Conservation (phyloP, 1,139 yeast genomes). For the Yamadazyma friedrichii region DNA sequence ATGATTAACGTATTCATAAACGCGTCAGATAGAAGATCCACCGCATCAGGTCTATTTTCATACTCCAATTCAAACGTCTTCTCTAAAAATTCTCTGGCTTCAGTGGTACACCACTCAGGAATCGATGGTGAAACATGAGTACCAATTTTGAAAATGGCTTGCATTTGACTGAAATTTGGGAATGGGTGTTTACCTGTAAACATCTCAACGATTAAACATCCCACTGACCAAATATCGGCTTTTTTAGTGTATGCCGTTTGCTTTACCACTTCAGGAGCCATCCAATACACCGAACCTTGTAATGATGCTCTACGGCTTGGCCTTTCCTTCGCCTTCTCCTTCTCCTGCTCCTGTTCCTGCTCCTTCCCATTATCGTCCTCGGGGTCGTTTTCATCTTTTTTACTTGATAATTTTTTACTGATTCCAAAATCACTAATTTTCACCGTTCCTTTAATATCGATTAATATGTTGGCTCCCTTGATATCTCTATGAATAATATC, state of each 20-base stretch:
- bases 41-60: constrained; percentile 70
- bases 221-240: constrained; percentile 96
- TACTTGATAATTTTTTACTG: constrained; percentile 63
- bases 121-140: constrained; percentile 74
- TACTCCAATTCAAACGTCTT: constrained; percentile 76
- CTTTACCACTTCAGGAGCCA: constrained; percentile 97
- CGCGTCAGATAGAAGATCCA: constrained; percentile 61
- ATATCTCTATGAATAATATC: constrained; percentile 89
- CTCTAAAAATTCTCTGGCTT: constrained; percentile 63
- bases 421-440: constrained; percentile 95
- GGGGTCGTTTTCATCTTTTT: constrained; percentile 19
- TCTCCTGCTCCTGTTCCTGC: neutral
- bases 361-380: constrained; percentile 20
- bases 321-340: constrained; percentile 18
- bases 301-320: constrained; percentile 71
- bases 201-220: constrained; percentile 90
- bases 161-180: constrained; percentile 94
- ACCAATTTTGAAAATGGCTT: constrained; percentile 90
- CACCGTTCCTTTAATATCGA: constrained; percentile 87
- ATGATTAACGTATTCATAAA: constrained; percentile 54
- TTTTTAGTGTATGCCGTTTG: constrained; percentile 86
- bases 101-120: constrained; percentile 74
- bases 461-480: constrained; percentile 88
- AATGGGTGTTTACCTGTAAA: constrained; percentile 93
- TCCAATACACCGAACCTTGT: constrained; percentile 96